These are phyloP conservation scores for Solanum chiquidenum DNA, from an alignment of 257 asterid species.

Conservation along the genomic window DNA sequence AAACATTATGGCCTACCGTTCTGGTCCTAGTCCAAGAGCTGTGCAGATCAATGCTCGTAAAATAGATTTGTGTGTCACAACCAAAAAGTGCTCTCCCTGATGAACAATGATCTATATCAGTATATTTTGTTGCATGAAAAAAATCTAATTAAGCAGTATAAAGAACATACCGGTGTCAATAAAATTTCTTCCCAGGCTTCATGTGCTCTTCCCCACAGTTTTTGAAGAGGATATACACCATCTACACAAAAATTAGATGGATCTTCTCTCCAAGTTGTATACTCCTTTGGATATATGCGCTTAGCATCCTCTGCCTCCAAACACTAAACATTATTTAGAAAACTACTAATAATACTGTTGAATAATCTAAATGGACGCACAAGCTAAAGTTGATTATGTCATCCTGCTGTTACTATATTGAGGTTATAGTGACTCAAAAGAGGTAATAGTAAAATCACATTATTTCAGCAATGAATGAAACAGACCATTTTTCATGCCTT, in stretches of 20 bases:
- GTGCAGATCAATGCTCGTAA: conserved; percentile 80
- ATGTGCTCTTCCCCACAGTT: conserved; percentile 51
- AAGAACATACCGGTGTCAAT: conserved; percentile 35
- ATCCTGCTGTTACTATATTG: background rate
- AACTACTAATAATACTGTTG: conserved; percentile 11
- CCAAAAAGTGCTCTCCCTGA: conserved; percentile 73
- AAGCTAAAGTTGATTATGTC: background rate
- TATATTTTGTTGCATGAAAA: background rate
- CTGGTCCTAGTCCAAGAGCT: conserved; percentile 72
- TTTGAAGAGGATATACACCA: conserved; percentile 41
- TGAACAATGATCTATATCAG: background rate
- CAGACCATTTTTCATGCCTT: conserved; percentile 80
- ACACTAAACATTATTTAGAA: conserved; percentile 38
- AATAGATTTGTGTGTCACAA: conserved; percentile 71
- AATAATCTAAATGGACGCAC: background rate
- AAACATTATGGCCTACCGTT: conserved; percentile 28
- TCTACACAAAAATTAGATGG: conserved; percentile 50
- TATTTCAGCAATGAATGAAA: background rate
- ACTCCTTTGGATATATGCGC: conserved; percentile 60
- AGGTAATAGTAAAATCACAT: background rate
- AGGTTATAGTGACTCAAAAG: background rate
- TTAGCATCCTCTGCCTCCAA: conserved; percentile 89
- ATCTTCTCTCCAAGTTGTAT: conserved; percentile 68
- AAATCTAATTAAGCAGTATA: background rate
- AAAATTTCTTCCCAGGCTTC: conserved; percentile 75